Base-by-base conservation (phyloP, 2,329 filamentous ascomycete genomes). In the Tolypocladium album region DNA sequence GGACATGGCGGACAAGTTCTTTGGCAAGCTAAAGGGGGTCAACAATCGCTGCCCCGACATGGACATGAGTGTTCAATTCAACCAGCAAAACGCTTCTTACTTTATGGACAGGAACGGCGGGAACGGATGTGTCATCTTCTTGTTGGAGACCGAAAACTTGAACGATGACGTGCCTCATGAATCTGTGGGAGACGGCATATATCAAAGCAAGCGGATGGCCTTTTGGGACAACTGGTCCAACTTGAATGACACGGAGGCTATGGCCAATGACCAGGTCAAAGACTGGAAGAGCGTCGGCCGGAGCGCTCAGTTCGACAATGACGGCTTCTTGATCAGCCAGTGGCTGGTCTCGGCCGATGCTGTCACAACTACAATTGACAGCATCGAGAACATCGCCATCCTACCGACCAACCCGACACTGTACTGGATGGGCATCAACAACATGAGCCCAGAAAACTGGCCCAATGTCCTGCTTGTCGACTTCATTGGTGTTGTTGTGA, bases 1-100 rank as follows among this genome's bases (percentile, higher is more conserved):
- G 22, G 65, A 66, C 27, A 73, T 79, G 36, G 75, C 74, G 68
- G 71, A 75, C 64, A 65, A 70, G n/a, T 74, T 80, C 43, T 77
- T 79, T 58, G 66, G 70, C 59, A 72, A 74, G 60, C 69, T 81
- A 2, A 72, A 67, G 47, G 67, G 66, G 5, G 67, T 80, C 58
- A 73, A 76, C 55, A 75, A 78, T 62, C 76, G 76, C 20, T 73
- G 72, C 59, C 63, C 61, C n/a, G 66, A 69, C 34, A 62, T 69
- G 40, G 50, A 52, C 47, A 27, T 20, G 1, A 56, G 50, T 15
- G 61, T 60, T 43, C 62, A 62, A n/a, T 67, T 72, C 59, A 64
- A 69, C 56, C 64, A 67, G 58, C 66, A 69, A 4, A 63, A 60
- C 1, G 67, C 67, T 4, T 65, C 63, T 1, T 68, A 68, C 52